These are phyloP conservation scores for Mucor lusitanicus DNA, from an alignment of 371 early-diverging fungal species.

Conservation along the genomic window DNA sequence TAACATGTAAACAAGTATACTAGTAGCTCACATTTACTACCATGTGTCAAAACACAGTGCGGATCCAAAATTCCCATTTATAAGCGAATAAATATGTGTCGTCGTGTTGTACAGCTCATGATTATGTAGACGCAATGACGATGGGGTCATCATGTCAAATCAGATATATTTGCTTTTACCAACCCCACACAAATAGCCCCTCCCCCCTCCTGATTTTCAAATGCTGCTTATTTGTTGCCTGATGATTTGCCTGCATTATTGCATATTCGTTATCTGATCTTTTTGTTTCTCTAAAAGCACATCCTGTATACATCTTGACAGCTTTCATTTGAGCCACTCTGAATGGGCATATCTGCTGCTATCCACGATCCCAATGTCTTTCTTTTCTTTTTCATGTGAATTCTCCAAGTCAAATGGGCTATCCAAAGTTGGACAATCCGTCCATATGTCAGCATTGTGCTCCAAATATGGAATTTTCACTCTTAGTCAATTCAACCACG, in stretches of 20 bases:
- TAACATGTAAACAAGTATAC: no score
- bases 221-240: neutral
- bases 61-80: neutral
- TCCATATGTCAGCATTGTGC: slow-evolving; percentile 3
- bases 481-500: slow-evolving; percentile 9
- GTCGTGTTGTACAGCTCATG: neutral
- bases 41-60: neutral
- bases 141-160: neutral
- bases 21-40: neutral
- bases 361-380: no score
- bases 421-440: slow-evolving; percentile 8
- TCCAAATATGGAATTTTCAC: slow-evolving; percentile 13
- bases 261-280: neutral
- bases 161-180: neutral
- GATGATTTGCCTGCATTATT: neutral
- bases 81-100: neutral
- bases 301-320: neutral
- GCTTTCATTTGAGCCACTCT: neutral
- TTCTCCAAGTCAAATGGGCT: neutral
- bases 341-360: neutral
- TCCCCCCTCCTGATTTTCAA: neutral
- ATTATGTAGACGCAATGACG: neutral
- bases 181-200: neutral
- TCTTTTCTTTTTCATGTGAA: slow-evolving; percentile 2
- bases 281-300: neutral